Percentiles rank a stretch among this genome's conserved stretches.
Evolutionary conservation across 2,329 filamentous ascomycete species (phyloP).

Genomic region (Pseudocercospora crystallina): DNA sequence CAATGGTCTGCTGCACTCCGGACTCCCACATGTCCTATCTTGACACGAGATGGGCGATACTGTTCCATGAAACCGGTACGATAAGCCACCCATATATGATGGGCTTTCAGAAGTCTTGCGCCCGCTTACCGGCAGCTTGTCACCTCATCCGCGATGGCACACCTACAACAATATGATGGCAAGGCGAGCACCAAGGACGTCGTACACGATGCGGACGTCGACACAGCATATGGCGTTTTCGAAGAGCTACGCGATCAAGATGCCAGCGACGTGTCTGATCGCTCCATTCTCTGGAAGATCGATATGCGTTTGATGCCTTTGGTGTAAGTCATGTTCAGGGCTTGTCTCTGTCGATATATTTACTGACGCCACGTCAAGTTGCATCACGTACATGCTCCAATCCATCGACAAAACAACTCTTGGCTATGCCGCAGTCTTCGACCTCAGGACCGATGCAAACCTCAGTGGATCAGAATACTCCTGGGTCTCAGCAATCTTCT

Average conservation of each 20-base stretch:
- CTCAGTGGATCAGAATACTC: constrained; percentile 58
- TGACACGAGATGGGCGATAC: no score
- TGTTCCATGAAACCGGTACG: not conserved
- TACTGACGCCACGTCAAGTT: not conserved
- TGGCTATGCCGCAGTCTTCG: constrained; percentile 21
- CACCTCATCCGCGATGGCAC: not conserved
- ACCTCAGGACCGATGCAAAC: constrained; percentile 56
- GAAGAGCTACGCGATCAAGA: not conserved
- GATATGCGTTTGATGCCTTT: constrained; percentile 16
- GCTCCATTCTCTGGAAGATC: constrained; percentile 36
- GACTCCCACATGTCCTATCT: no score
- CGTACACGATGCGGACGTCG: not conserved
- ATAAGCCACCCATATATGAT: no score
- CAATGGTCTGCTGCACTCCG: no score
- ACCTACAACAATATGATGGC: not conserved
- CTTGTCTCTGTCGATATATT: no score
- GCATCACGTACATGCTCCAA: constrained; percentile 12
- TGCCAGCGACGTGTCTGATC: not conserved
- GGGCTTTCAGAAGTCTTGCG: no score
- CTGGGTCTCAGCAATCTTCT: constrained; percentile 53
- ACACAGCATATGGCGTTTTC: not conserved
- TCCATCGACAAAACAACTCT: constrained; percentile 12
- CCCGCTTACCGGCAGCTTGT: not conserved
- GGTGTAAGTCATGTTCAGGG: constrained; percentile 1
- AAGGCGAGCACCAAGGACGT: not conserved